Conservation (phyloP, 2,329 filamentous ascomycete genomes). For the Leptographium procerum region DNA sequence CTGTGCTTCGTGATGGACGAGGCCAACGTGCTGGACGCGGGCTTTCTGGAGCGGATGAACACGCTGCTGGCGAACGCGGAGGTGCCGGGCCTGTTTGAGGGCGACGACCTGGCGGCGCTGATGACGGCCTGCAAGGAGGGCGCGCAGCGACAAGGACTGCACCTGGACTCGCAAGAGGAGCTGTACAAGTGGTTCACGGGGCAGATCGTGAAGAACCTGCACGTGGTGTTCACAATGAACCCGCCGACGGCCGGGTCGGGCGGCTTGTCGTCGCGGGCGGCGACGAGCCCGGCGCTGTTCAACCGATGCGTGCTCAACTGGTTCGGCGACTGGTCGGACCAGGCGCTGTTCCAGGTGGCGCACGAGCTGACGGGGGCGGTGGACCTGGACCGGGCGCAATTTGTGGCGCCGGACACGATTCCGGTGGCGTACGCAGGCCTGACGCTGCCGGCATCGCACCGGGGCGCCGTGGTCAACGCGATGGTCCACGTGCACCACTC, state of each 20-base stretch:
- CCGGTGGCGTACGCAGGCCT: slow-evolving; percentile 86
- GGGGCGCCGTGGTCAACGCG: slow-evolving; percentile 86
- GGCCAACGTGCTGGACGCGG: slow-evolving; percentile 94
- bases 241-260: slow-evolving; percentile 64
- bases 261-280: slow-evolving; percentile 87
- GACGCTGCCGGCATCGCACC: slow-evolving; percentile 72
- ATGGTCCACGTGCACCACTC: slow-evolving; percentile 99
- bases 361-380: slow-evolving; percentile 94
- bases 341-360: slow-evolving; percentile 94
- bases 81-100: slow-evolving; percentile 95
- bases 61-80: slow-evolving; percentile 98
- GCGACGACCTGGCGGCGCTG: slow-evolving; percentile 94
- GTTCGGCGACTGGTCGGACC: slow-evolving; percentile 99
- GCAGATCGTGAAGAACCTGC: slow-evolving; percentile 96
- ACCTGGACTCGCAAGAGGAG: slow-evolving; percentile 95
- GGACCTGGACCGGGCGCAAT: slow-evolving; percentile 82
- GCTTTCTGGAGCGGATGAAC: slow-evolving; percentile 99
- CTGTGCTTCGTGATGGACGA: slow-evolving; percentile 99
- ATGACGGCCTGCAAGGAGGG: slow-evolving; percentile 99
- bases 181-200: slow-evolving; percentile 99
- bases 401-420: slow-evolving; percentile 77
- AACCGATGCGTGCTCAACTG: slow-evolving; percentile 99
- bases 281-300: slow-evolving; percentile 95
- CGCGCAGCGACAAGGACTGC: slow-evolving; percentile 85
- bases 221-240: slow-evolving; percentile 99